Percentiles rank a stretch among this genome's conserved stretches.
phyloP scores from a whole-genome alignment of 2,329 filamentous ascomycete species.

The Alternaria angustiovoidea region DNA sequence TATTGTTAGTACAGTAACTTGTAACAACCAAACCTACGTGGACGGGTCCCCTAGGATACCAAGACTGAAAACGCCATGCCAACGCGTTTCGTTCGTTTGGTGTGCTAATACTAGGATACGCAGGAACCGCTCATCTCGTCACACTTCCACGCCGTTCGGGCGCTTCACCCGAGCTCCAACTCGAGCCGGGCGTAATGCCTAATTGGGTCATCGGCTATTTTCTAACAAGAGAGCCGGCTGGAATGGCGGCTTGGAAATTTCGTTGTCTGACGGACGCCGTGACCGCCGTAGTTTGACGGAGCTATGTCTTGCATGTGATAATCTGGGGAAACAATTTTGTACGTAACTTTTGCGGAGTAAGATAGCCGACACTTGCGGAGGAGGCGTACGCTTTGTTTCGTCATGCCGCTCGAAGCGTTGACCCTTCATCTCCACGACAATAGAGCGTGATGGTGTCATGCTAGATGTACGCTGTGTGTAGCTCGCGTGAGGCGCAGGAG shows the following conservation, averaged over 20 bases:
- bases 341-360: constrained; percentile 10
- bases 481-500: not conserved
- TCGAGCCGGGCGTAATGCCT: constrained; percentile 5
- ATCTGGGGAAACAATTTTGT: constrained; percentile 15
- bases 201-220: constrained; percentile 6
- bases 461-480: constrained; percentile 1
- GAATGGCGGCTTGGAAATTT: not conserved
- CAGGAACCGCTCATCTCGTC: constrained; percentile 9
- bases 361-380: not conserved
- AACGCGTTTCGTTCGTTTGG: not conserved
- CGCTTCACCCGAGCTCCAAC: constrained; percentile 1
- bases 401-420: not conserved
- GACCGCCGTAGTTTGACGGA: not conserved
- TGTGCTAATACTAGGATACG: constrained; percentile 2
- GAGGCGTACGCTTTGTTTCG: not conserved
- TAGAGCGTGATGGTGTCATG: not conserved
- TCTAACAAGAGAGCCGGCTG: not conserved
- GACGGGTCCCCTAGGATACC: not conserved
- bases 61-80: not conserved
- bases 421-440: not conserved
- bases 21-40: not conserved
- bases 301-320: constrained; percentile 12
- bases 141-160: not conserved
- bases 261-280: not conserved
- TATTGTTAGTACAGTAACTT: constrained; percentile 6